Conservation (phyloP, 129 eudicot species). For the Mikania micrantha region DNA sequence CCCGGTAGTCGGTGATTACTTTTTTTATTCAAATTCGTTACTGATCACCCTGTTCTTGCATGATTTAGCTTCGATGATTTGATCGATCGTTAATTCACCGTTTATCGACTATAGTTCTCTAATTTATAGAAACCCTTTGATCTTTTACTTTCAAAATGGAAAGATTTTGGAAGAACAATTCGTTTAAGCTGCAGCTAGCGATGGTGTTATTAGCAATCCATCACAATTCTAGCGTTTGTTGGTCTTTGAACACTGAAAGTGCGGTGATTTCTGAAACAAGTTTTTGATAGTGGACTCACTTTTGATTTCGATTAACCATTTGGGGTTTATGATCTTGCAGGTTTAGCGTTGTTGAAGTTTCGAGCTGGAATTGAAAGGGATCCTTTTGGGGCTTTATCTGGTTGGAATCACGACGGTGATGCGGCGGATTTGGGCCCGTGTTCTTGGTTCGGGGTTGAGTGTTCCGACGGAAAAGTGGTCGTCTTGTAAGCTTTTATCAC, state of each 20-base stretch:
- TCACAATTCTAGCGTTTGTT: conserved; percentile 24
- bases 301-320: neutral
- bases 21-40: neutral
- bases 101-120: too few relatives aligned
- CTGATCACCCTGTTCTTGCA: conserved; percentile 1
- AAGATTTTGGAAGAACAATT: conserved; percentile 17
- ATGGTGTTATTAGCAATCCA: conserved; percentile 24
- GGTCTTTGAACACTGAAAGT: conserved; percentile 52
- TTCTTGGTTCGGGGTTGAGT: conserved; percentile 64
- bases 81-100: neutral
- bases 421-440: conserved; percentile 38
- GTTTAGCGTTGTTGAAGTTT: conserved; percentile 57
- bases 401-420: conserved; percentile 34
- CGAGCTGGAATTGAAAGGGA: conserved; percentile 44
- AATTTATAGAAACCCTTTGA: too few relatives aligned
- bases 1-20: conserved; percentile 6
- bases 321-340: conserved; percentile 30
- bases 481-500: conserved; percentile 36
- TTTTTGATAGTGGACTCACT: neutral
- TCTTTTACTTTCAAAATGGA: conserved; percentile 27
- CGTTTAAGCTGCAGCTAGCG: conserved; percentile 25
- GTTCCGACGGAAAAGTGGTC: conserved; percentile 50
- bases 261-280: neutral
- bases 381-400: conserved; percentile 50
- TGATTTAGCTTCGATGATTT: neutral